Evolutionary conservation across 805 yeast genomes (phyloP).

Genomic region (Vanderwaltozyma polyspora): DNA sequence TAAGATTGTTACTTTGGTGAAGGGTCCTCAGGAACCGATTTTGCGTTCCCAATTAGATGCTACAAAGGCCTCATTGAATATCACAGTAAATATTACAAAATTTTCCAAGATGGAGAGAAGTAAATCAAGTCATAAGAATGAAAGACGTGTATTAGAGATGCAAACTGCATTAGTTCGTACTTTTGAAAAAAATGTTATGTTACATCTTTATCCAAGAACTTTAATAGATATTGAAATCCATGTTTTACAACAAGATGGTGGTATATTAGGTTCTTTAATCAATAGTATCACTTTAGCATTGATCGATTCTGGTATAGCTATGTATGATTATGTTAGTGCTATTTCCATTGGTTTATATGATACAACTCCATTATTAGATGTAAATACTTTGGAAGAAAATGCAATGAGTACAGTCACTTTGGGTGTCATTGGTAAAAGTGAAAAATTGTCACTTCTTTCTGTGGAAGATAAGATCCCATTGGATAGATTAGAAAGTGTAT

Average conservation of each 20-base stretch:
- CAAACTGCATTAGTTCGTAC: constrained; percentile 57
- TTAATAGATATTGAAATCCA: constrained; percentile 63
- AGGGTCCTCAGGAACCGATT: constrained; percentile 84
- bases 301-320: constrained; percentile 89
- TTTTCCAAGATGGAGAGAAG: constrained; percentile 71
- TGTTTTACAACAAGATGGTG: constrained; percentile 86
- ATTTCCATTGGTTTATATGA: constrained; percentile 73
- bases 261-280: constrained; percentile 62
- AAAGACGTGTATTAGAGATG: constrained; percentile 58
- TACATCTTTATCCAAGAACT: constrained; percentile 72
- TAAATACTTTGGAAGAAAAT: constrained; percentile 69
- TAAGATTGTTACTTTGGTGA: constrained; percentile 71
- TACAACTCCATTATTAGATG: constrained; percentile 67
- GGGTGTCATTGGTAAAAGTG: constrained; percentile 75
- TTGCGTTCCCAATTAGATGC: constrained; percentile 40
- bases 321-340: constrained; percentile 82
- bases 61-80: constrained; percentile 46
- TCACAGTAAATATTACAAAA: constrained; percentile 63
- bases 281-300: constrained; percentile 84
- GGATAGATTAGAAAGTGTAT: constrained; percentile 62
- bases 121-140: constrained; percentile 50
- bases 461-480: constrained; percentile 79
- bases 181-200: constrained; percentile 61
- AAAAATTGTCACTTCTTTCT: constrained; percentile 62
- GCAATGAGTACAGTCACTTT: constrained; percentile 75